Evolutionary conservation across 495 filamentous ascomycete species (phyloP), one percentile per base, ranked within the genome.

Genomic region (Neohortaea acidophila): DNA sequence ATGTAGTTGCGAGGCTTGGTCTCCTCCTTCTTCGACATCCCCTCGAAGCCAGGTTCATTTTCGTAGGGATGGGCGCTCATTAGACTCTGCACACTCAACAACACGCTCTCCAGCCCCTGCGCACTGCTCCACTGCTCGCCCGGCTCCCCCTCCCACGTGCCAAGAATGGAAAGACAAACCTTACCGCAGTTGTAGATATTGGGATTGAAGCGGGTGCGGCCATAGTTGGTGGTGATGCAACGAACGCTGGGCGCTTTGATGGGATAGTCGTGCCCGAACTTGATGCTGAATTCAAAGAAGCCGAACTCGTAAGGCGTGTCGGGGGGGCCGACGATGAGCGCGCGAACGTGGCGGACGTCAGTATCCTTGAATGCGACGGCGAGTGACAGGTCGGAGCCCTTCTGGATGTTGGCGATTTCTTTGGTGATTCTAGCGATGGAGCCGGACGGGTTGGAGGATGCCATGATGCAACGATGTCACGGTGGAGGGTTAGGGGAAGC

Each of bases 281-380:
- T 39, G 39, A 39, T 4, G 3, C 41, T 29, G 40, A 39, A 84
- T 72, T 93, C 82, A 52, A 93, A 97, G 66, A 93, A 94, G 3
- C 87, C 89, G 52, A 92, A 91, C 50, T 94, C 84, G 56, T 97
- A 97, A 0, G 89, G 86, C 0, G 89, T 92, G 38, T 87, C 86
- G 33, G 89, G 85, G 6, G 91, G 87, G 0, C 89, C 89, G 38
- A 97, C 72, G 43, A 97, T 82, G 33, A 96, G 58, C 23, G 87
- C 91, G 48, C 73, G 77, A 28, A 97, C 79, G 44, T 87, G 78
- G 22, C 85, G 78, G 33, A 94, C 77, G 58, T 97, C 84, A 40
- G 71, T 71, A 54, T 96, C 89, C 23, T 77, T 66, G 51, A 79
- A 93, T 25, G 76, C 75, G 39, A 94, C 83, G 13, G 84, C 81